phyloP scores from a whole-genome alignment of 345 rosid species.

The Aegle marmelos region DNA sequence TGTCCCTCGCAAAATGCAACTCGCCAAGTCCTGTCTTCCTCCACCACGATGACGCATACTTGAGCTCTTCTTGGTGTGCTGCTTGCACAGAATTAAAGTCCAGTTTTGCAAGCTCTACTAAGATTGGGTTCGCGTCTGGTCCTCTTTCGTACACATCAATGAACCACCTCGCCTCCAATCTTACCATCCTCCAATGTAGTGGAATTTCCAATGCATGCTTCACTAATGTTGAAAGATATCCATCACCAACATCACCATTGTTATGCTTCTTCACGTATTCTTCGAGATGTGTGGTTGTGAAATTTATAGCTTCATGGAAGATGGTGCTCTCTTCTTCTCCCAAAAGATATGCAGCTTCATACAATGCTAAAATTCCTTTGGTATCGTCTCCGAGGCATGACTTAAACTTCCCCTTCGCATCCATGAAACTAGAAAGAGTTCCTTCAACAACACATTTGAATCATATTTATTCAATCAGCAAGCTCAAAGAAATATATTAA shows the following conservation, averaged over 20 bases:
- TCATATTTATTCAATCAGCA: too few species aligned
- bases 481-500: too few species aligned
- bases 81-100: constrained; percentile 46
- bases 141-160: constrained; percentile 27
- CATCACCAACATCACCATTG: background rate
- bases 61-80: constrained; percentile 40
- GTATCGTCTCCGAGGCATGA: background rate
- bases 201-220: constrained; percentile 36
- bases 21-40: constrained; percentile 22
- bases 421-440: background rate
- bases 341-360: background rate
- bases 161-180: constrained; percentile 54
- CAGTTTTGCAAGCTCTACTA: constrained; percentile 43
- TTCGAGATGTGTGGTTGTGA: background rate
- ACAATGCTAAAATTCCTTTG: background rate
- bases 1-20: constrained; percentile 36
- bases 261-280: background rate
- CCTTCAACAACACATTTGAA: background rate
- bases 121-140: constrained; percentile 15
- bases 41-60: constrained; percentile 49
- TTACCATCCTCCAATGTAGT: constrained; percentile 41
- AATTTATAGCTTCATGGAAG: background rate
- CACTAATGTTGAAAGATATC: constrained; percentile 18
- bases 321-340: background rate
- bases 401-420: background rate